Conservation (phyloP, 2,329 filamentous ascomycete genomes). For the Chrysosporium keratinophilum region DNA sequence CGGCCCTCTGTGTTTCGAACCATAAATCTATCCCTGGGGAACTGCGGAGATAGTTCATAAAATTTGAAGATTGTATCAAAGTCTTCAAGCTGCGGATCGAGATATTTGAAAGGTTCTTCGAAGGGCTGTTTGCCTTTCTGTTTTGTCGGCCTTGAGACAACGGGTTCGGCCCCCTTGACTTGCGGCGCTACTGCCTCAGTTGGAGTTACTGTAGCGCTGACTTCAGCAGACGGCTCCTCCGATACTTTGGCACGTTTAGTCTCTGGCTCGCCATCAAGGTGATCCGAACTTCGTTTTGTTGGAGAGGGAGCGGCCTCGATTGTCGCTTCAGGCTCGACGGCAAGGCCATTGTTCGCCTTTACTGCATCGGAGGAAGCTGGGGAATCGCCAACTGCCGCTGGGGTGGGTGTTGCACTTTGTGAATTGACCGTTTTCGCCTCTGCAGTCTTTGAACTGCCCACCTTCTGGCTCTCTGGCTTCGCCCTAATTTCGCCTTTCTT, state of each 20-base stretch:
- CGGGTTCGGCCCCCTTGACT: slow-evolving; percentile 25
- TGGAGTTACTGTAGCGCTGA: slow-evolving; percentile 14
- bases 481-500: slow-evolving; percentile 80
- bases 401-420: not conserved
- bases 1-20: slow-evolving; percentile 85
- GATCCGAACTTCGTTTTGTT: slow-evolving; percentile 28
- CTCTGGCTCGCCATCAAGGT: slow-evolving; percentile 23
- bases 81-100: slow-evolving; percentile 62
- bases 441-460: slow-evolving; percentile 24
- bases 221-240: slow-evolving; percentile 24
- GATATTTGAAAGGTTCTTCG: slow-evolving; percentile 93
- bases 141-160: slow-evolving; percentile 24
- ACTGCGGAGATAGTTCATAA: slow-evolving; percentile 72
- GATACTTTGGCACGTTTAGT: slow-evolving; percentile 35
- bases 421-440: slow-evolving; percentile 9
- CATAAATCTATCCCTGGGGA: slow-evolving; percentile 87
- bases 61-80: slow-evolving; percentile 69
- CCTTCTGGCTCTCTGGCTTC: slow-evolving; percentile 51
- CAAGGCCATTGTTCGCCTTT: not conserved
- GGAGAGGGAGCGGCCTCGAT: slow-evolving; percentile 6
- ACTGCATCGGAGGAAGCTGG: not conserved
- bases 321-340: not conserved
- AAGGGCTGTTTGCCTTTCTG: slow-evolving; percentile 42
- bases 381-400: slow-evolving; percentile 23
- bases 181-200: slow-evolving; percentile 16